Evolutionary conservation across 768 basidiomycete species (phyloP).

Genomic region (Phaeotremella skinneri): DNA sequence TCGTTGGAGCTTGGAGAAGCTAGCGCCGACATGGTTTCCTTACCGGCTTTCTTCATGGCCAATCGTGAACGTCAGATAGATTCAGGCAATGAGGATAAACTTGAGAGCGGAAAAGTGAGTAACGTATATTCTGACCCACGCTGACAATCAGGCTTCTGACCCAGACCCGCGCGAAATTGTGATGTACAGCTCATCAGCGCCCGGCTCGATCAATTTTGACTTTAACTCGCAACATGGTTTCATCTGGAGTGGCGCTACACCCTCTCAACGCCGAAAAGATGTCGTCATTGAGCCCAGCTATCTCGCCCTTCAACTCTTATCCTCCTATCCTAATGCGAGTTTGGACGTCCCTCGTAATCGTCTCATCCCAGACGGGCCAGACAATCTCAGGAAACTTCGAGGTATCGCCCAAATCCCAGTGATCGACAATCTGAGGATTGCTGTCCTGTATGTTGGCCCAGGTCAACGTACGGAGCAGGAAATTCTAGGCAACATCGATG

Average conservation of each 20-base stretch:
- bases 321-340: conserved; percentile 62
- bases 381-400: conserved; percentile 62
- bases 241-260: conserved; percentile 81
- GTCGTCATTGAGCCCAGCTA: conserved; percentile 81
- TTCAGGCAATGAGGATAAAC: conserved; percentile 7
- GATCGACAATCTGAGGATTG: conserved; percentile 95
- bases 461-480: conserved; percentile 80
- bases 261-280: conserved; percentile 83
- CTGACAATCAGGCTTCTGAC: conserved; percentile 3
- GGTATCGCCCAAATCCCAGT: conserved; percentile 81
- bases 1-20: conserved; percentile 80
- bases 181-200: conserved; percentile 25
- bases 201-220: conserved; percentile 20
- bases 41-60: conserved; percentile 71
- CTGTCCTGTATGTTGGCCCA: conserved; percentile 91
- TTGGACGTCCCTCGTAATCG: conserved; percentile 56
- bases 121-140: no score
- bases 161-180: conserved; percentile 14
- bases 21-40: conserved; percentile 69
- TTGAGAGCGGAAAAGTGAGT: background rate
- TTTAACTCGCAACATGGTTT: conserved; percentile 65
- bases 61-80: conserved; percentile 57
- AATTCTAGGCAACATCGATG: conserved; percentile 84
- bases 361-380: conserved; percentile 57
- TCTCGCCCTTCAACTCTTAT: conserved; percentile 74